These are phyloP conservation scores for Glycine tomentella DNA, from an alignment of 306 rosid species.

Conservation along the genomic window DNA sequence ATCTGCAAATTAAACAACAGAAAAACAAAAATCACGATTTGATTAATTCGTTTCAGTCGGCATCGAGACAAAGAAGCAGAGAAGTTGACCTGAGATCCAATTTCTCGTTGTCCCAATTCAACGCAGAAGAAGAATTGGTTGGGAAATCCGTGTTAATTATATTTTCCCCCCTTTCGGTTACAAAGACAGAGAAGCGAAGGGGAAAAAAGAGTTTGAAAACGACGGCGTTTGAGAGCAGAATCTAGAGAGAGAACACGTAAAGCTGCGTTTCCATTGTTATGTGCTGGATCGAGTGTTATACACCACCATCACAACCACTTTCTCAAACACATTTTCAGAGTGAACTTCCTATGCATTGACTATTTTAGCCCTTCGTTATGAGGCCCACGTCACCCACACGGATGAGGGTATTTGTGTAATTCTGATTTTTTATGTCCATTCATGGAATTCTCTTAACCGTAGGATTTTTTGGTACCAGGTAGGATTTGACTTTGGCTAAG, in stretches of 20 bases:
- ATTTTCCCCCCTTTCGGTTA: conserved; percentile 14
- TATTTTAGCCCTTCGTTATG: neutral
- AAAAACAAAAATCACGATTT: neutral
- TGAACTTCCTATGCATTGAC: neutral
- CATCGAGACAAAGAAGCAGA: neutral
- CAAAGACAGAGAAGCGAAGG: neutral
- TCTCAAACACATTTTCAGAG: conserved; percentile 1
- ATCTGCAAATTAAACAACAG: neutral
- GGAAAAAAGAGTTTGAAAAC: conserved; percentile 26
- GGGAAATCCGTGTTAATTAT: conserved; percentile 19
- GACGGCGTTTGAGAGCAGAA: conserved; percentile 47
- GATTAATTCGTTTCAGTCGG: neutral
- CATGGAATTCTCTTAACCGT: neutral
- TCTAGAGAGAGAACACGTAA: conserved; percentile 11
- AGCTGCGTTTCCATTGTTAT: conserved; percentile 15
- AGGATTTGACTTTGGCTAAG: neutral
- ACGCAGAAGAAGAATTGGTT: conserved; percentile 17
- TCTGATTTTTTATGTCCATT: neutral
- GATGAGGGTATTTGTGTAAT: neutral
- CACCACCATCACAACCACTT: conserved; percentile 34
- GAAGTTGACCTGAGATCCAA: conserved; percentile 51
- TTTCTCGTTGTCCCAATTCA: conserved; percentile 15
- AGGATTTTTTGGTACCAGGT: neutral
- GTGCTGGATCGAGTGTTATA: conserved; percentile 29
- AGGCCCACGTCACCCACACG: neutral